These are phyloP conservation scores for Stemphylium lycopersici DNA, from an alignment of 2,329 filamentous ascomycete genomes.

Conservation along the genomic window DNA sequence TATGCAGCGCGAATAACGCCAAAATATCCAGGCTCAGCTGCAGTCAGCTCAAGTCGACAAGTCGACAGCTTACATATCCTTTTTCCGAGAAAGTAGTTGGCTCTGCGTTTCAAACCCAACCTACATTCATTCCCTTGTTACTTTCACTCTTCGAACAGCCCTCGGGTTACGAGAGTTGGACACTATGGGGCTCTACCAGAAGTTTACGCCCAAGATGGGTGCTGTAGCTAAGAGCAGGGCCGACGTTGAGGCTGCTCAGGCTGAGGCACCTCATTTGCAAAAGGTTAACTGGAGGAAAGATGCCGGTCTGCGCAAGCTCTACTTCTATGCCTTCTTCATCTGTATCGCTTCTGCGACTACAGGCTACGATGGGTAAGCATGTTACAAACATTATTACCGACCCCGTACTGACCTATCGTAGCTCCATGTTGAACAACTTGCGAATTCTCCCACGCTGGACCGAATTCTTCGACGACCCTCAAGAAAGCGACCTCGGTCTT, in stretches of 20 bases:
- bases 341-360: conserved; percentile 64
- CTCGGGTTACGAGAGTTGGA: conserved; percentile 11
- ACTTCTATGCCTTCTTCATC: conserved; percentile 60
- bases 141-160: conserved; percentile 8
- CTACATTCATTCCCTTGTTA: conserved; percentile 11
- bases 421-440: conserved; percentile 53
- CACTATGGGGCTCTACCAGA: conserved; percentile 29
- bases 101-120: conserved; percentile 19
- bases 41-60: conserved; percentile 22
- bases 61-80: conserved; percentile 26
- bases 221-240: conserved; percentile 27
- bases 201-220: conserved; percentile 28
- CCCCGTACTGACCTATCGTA: conserved; percentile 24
- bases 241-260: conserved; percentile 48
- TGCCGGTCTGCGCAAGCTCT: conserved; percentile 62
- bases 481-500: conserved; percentile 51
- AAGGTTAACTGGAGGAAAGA: conserved; percentile 61
- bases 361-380: conserved; percentile 60
- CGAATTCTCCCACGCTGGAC: conserved; percentile 51
- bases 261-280: conserved; percentile 59
- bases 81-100: conserved; percentile 18
- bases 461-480: conserved; percentile 47
- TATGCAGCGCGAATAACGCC: conserved; percentile 28
- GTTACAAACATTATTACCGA: background rate
- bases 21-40: conserved; percentile 23